Evolutionary conservation across 495 filamentous ascomycete species (phyloP), one percentile per base, ranked within the genome.

Genomic region (Hypoxylon cercidicola): DNA sequence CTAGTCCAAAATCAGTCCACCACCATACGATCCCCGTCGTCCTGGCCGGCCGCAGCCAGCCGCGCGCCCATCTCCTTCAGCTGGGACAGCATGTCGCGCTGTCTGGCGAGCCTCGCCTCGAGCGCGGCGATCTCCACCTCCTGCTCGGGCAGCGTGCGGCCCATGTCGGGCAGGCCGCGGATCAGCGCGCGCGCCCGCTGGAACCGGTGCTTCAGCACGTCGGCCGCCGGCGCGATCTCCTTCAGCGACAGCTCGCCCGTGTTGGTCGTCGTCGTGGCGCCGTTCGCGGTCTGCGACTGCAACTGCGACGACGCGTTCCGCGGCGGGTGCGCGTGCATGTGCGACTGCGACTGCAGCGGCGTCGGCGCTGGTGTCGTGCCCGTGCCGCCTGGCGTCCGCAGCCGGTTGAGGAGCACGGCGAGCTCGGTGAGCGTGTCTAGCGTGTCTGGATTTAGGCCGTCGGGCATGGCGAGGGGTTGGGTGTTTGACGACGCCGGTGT

Each of bases 341-440:
- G 77, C 60, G 12, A 77, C 71, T 50, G 76, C 64, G 15, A 68
- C 21, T 10, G 74, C 46, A 23, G 67, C 53, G 62, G 66, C 12
- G 66, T 54, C 46, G 67, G 37, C 1, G 62, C 62, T n/a, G 62
- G 57, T 2, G 55, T 44, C 23, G 25, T 46, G 25, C 41, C 62
- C 16, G 35, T 66, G 34, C 11, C 52, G 43, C 61, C 66, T 45
- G 72, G 55, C 60, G 80, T 76, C 56, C 90, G 85, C 32, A 97
- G 85, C 39, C 89, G 90, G 56, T 87, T 80, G 44, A 97, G 84
- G 66, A 97, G 85, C 10, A 86, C 82, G 72, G 91, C 86, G 46
- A 97, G 84, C 47, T 92, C 85, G 50, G 95, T 93, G 47, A 97
- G 82, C 61, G 92, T 87, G 81, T 97, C 93, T 75, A 97, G 89